Conservation (phyloP, 345 rosid genomes). For the Salix suchowensis region DNA sequence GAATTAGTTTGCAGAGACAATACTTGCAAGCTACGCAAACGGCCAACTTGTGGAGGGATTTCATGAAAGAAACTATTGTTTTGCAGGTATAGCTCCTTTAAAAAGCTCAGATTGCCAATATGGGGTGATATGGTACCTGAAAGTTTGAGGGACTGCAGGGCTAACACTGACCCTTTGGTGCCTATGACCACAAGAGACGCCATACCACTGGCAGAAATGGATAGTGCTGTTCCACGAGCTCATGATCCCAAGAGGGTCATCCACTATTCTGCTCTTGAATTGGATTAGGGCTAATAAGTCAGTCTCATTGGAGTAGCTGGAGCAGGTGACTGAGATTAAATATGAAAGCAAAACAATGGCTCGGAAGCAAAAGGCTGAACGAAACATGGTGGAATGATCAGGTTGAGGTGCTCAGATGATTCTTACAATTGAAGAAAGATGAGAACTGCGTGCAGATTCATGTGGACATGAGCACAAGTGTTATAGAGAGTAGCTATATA, state of each 20-base stretch:
- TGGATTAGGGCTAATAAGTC: background rate
- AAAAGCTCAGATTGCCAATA: constrained; percentile 11
- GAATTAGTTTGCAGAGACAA: background rate
- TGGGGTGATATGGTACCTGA: background rate
- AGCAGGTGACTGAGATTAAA: too few relatives aligned
- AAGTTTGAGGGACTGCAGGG: background rate
- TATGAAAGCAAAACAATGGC: too few relatives aligned
- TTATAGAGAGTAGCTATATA: too few relatives aligned
- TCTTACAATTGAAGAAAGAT: too few relatives aligned
- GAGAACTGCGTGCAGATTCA: too few relatives aligned
- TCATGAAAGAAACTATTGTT: constrained; percentile 2
- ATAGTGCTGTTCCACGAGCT: background rate
- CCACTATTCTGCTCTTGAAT: background rate
- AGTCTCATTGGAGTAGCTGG: too few relatives aligned
- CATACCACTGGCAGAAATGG: background rate
- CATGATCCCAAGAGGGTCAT: background rate
- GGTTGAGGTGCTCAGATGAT: too few relatives aligned
- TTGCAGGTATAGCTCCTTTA: background rate
- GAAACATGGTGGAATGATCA: too few relatives aligned
- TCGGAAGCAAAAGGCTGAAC: too few relatives aligned
- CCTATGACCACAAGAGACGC: background rate
- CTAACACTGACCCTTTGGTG: background rate
- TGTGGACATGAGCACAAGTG: too few relatives aligned
- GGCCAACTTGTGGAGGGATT: background rate
- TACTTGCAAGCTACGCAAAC: background rate